Evolutionary conservation across 1,284 basidiomycete species (phyloP), one percentile per base, ranked within the genome.

Genomic region (Trichosporon sp.): DNA sequence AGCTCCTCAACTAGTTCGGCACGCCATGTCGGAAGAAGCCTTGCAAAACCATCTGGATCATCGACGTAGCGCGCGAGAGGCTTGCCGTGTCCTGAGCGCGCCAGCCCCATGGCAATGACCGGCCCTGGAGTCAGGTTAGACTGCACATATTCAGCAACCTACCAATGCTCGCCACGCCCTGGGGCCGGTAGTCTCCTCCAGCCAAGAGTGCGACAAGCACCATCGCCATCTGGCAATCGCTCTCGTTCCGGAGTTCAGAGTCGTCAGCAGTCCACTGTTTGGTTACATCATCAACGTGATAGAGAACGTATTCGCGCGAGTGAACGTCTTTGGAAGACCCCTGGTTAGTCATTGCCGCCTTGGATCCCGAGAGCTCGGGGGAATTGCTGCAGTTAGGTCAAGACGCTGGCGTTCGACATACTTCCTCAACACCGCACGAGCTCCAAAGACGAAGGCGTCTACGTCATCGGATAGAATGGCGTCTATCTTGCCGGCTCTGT

Each of bases 391-490:
- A n/a, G 32, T 69, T 38, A 75, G 69, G 37, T 16, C 1, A 4
- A 5, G 11, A 2, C 8, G 2, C 10, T 1, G 48, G 14, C 35
- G 2, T 31, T 5, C 1, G 56, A 31, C 87, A 75, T 73, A 90
- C 89, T 92, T 92, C 75, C 94, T 88, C 73, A 97, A 88, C 35
- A 98, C 89, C 59, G 89, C 89, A 1, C 84, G 87, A 0, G 93
- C 94, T 12, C 96, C 96, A 76, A 98, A 98, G 1, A 98, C 83
- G 75, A 98, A 90, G 35, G 90, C 93, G 78, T 98, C 96, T 0
- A 93, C 93, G 76, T 98, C 96, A 83, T 98, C 96, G 0, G 94
- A 94, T 46, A 97, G 85, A 10, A 98, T 89, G 0, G 90, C 93
- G 79, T 99, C 96, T 68, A 98, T 91, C 69, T 91, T 83, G 0